Percentiles rank a stretch among this genome's conserved stretches.
Conservation (phyloP, 2,329 filamentous ascomycete genomes). For the Pseudogymnoascus sp. region DNA sequence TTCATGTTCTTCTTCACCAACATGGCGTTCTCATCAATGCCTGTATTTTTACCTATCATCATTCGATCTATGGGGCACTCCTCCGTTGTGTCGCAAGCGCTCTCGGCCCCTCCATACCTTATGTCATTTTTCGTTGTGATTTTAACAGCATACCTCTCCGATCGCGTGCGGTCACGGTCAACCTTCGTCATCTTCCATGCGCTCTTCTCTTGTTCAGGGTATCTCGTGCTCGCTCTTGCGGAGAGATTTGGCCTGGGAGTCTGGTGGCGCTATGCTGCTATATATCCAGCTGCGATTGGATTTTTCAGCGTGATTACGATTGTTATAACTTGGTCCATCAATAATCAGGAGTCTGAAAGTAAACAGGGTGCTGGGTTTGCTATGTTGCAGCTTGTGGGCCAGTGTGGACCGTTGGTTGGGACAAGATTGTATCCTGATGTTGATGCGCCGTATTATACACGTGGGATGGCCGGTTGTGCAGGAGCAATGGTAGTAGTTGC, state of each 20-base stretch:
- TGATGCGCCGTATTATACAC: conserved; percentile 40
- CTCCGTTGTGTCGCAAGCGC: conserved; percentile 59
- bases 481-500: conserved; percentile 40
- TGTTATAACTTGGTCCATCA: conserved; percentile 80
- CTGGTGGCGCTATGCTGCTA: conserved; percentile 57
- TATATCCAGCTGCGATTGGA: conserved; percentile 70
- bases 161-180: conserved; percentile 53
- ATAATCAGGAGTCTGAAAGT: conserved; percentile 65
- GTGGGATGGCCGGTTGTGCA: conserved; percentile 42
- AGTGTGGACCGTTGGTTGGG: conserved; percentile 35
- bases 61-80: conserved; percentile 68
- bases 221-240: conserved; percentile 51
- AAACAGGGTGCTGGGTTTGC: conserved; percentile 70
- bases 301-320: conserved; percentile 81
- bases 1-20: conserved; percentile 83
- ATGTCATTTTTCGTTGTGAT: conserved; percentile 65
- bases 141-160: conserved; percentile 62
- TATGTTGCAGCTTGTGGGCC: conserved; percentile 65
- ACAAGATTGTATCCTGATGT: conserved; percentile 44
- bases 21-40: conserved; percentile 79
- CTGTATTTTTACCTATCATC: conserved; percentile 79
- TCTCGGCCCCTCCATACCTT: conserved; percentile 75
- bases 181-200: conserved; percentile 61
- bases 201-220: conserved; percentile 53
- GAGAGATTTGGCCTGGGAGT: conserved; percentile 36